Base-by-base conservation (phyloP, 192 early-diverging fungal species). In the Backusella sp. region DNA sequence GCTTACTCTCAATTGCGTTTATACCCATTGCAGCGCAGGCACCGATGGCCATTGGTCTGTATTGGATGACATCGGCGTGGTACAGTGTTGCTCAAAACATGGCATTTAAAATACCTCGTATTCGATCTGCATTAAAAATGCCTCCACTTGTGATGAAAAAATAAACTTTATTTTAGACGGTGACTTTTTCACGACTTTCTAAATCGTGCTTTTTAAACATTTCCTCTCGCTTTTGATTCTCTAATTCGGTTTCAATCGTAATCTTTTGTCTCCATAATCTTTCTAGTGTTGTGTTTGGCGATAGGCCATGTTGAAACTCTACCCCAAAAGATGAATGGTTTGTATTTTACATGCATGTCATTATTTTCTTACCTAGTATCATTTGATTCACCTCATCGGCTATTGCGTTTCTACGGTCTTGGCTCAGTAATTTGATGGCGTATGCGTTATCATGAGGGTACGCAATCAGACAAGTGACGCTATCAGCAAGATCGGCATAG, bases 11-110 rank as follows among this genome's bases (percentile, higher is more conserved):
- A 2, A 73, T 94, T 32, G 75, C 84, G 17, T 89, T 91, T 81
- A 84, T 91, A 34, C 91, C 91, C 7, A 84, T 93, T 39, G 91
- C 92, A 6, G 83, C 91, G 3, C 84, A 92, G 68, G 86, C 88
- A n/a, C 93, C 93, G 19, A 82, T 87, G 85, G 91, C 86, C 1
- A 81, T 95, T 26, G 86, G 86, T 26, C 30, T 94, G 5, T 94
- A 93, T 71, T 95, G 94, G 94, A 59, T 88, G 5, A 82, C 92
- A 0, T 95, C 94, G 19, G 87, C 86, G 7, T 84, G 79, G 35
- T 95, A 88, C 70, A 90, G 89, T 73, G 76, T 89, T 2, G 36
- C 81, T 8, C 94, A 94, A 73, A 91, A 93, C 76, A 15, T 89
- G 8, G 56, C 75, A 9, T 91, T 94, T 73, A 79, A 82, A 65